Percentiles rank a stretch among this genome's conserved stretches.
Evolutionary conservation across 305 asterid species (phyloP).

Genomic region (Fraxinus latifolia): DNA sequence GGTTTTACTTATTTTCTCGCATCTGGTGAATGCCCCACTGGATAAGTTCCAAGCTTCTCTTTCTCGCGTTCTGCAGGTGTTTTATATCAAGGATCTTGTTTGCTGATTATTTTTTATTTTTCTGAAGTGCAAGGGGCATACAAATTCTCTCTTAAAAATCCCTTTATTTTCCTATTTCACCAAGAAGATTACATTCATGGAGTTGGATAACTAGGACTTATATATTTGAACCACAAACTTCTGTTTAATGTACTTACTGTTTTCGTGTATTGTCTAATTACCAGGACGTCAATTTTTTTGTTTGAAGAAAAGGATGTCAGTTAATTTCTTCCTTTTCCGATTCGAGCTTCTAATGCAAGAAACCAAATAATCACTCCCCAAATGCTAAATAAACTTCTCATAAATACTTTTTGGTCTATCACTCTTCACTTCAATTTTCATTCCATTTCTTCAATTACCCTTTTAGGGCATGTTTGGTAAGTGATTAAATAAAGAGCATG

Average conservation of each 20-base stretch:
- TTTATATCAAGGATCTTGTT: conserved; percentile 1
- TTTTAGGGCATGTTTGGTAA: not conserved
- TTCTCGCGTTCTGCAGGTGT: conserved; percentile 81
- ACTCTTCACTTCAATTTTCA: not conserved
- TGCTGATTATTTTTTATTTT: conserved; percentile 1
- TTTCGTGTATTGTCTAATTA: not conserved
- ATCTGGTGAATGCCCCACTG: conserved; percentile 66
- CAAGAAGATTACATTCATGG: not conserved
- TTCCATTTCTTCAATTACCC: not conserved
- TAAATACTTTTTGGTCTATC: not conserved
- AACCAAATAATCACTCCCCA: not conserved
- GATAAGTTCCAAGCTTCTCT: conserved; percentile 86
- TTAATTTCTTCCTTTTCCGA: not conserved
- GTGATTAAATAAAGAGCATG: not conserved
- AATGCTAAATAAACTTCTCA: conserved; percentile 18
- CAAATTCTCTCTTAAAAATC: not conserved
- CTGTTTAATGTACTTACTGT: not conserved
- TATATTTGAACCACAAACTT: not conserved
- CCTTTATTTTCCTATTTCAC: not conserved
- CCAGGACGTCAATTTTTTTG: not conserved
- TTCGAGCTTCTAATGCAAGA: conserved; percentile 1
- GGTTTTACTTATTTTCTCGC: conserved; percentile 76
- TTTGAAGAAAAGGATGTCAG: not conserved
- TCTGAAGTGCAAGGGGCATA: conserved; percentile 15
- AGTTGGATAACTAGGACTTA: not conserved